Conservation (phyloP, 805 yeast species). For the Wickerhamomyces rabaulensis region DNA sequence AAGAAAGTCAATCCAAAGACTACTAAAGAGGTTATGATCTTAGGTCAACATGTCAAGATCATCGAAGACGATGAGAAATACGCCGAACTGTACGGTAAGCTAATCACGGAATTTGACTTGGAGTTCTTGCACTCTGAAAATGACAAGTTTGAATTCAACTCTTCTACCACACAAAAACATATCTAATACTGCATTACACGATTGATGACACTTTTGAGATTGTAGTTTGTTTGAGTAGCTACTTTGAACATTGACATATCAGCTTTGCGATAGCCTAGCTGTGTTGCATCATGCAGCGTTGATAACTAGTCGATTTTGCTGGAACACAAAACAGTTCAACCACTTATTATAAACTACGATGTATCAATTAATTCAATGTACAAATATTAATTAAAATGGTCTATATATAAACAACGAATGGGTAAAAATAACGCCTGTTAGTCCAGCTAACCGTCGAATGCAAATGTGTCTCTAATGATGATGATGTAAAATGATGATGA, state of each 20-base stretch:
- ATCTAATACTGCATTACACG: neutral
- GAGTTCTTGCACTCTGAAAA: slow-evolving; percentile 17
- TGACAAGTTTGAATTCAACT: slow-evolving; percentile 7
- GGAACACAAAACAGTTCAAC: no score
- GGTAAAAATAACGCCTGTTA: neutral
- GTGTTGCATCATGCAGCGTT: no score
- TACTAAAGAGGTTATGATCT: slow-evolving; percentile 10
- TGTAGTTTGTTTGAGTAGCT: no score
- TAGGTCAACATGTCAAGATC: slow-evolving; percentile 15
- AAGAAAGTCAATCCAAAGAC: slow-evolving; percentile 18
- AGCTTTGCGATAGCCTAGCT: no score
- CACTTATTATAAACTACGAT: no score
- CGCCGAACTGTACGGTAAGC: slow-evolving; percentile 8
- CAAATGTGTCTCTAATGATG: neutral
- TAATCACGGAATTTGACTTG: slow-evolving; percentile 18
- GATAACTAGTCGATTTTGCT: no score
- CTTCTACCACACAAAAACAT: slow-evolving; percentile 12
- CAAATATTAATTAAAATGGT: no score
- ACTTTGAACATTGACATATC: no score
- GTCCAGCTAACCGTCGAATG: neutral
- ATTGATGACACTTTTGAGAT: neutral
- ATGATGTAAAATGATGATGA: neutral
- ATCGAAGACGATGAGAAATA: slow-evolving; percentile 15
- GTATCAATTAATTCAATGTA: no score
- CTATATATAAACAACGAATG: no score